Base-by-base conservation (phyloP, 2,329 filamentous ascomycete genomes). In the Leptographium radiaticola region DNA sequence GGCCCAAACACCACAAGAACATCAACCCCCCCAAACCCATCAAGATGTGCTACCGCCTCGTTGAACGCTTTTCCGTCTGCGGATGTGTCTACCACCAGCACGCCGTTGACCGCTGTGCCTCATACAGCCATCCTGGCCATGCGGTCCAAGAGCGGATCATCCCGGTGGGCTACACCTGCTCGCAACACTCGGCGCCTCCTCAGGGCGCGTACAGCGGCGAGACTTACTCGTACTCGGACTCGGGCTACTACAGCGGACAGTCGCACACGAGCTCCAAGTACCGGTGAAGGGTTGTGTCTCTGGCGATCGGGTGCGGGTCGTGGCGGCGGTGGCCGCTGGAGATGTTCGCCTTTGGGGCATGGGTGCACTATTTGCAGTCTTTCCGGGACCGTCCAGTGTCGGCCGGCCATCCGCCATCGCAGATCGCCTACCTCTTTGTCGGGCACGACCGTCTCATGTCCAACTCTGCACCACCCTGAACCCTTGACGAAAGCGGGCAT, bases 81-180 rank as follows among this genome's bases (percentile, higher is more conserved):
- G 80, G 83, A 59, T 95, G 89, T 70, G 76, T 91, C 62, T 94
- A 95, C 75, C 88, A 91, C 74, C 78, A 84, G 64, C 90, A 95
- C 67, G 83, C 87, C 49, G 77, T 95, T 62, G 89, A 95, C 64
- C 85, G 86, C 57, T 95, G 89, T 66, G 75, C 81, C 49, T 75
- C 80, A 39, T 88, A 89, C 65, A 86, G 85, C 57, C 82, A 85
- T 56, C 79, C 80, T 50, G 84, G 84, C 48, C 89, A 95, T 64
- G 62, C 63, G 47, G 72, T 90, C 55, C 80, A 88, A 60, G 83
- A 87, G 63, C 84, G 85, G 65, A 86, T 80, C 8, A 86, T 95
- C 51, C 74, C 87, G 20, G 89, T 95, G 30, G 90, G 89, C 51
- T 93, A 93, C 65, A 78, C 84, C 52, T 95, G 89, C 70, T 67